Conservation (phyloP, 2,329 filamentous ascomycete genomes). For the Mycosphaerella arachidis region DNA sequence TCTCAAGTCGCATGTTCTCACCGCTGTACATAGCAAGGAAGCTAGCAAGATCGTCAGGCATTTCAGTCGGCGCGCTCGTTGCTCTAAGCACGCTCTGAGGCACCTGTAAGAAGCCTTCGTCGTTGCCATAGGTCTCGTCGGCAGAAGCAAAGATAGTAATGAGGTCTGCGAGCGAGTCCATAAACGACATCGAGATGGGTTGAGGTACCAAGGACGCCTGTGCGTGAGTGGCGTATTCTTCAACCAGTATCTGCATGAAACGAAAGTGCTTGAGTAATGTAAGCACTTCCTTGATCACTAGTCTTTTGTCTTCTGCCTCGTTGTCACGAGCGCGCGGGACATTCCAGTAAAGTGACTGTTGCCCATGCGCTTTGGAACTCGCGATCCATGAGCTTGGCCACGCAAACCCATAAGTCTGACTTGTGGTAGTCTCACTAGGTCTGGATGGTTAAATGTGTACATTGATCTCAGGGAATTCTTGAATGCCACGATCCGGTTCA, state of each 20-base stretch:
- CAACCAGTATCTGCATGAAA: slow-evolving; percentile 6
- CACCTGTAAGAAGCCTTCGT: not conserved
- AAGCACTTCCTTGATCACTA: slow-evolving; percentile 3
- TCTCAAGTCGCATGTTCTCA: slow-evolving; percentile 18
- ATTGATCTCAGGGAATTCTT: not conserved
- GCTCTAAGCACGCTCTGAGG: not conserved
- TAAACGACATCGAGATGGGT: not conserved
- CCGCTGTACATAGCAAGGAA: slow-evolving; percentile 18
- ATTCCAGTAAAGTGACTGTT: not conserved
- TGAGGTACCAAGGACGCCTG: slow-evolving; percentile 4
- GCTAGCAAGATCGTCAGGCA: not conserved
- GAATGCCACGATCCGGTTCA: not conserved
- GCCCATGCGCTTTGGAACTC: not conserved
- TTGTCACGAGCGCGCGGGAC: not conserved
- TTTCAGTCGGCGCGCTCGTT: not conserved
- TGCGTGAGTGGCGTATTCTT: not conserved
- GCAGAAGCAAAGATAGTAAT: not conserved
- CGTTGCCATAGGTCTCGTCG: not conserved
- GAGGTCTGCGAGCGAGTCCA: not conserved
- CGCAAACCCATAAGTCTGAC: not conserved
- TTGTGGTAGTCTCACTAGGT: no score
- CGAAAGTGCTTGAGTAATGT: not conserved
- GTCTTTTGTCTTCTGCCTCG: not conserved
- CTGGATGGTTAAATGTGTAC: no score
- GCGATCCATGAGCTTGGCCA: not conserved